Conservation (phyloP, 257 asterid species). For the Leonotis leonurus region DNA sequence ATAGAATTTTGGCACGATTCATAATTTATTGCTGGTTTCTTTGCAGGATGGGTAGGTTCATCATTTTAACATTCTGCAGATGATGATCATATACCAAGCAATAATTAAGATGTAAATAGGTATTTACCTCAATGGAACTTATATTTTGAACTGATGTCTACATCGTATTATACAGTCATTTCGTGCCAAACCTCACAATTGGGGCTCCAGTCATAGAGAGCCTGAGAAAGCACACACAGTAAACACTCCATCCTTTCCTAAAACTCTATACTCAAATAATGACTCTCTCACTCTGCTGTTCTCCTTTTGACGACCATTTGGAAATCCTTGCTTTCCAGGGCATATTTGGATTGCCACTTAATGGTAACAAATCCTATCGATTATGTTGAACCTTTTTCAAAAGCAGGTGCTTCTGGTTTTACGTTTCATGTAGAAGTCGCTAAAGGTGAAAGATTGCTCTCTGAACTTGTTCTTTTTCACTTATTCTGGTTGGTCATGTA, state of each 20-base stretch:
- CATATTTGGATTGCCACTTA: not conserved
- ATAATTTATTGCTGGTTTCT: not conserved
- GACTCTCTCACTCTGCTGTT: not conserved
- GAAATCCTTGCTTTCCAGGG: not conserved
- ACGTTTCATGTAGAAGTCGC: not conserved
- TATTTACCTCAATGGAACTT: not conserved
- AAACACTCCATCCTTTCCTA: slow-evolving; percentile 3
- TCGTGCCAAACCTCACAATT: slow-evolving; percentile 79
- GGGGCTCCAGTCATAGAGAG: slow-evolving; percentile 80
- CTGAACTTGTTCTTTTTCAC: not conserved
- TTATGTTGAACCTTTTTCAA: not conserved
- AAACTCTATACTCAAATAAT: not conserved
- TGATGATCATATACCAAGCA: slow-evolving; percentile 11
- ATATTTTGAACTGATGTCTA: not conserved
- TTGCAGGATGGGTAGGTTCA: slow-evolving; percentile 69
- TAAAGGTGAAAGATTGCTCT: slow-evolving; percentile 8
- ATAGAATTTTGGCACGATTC: not conserved
- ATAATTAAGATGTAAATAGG: not conserved
- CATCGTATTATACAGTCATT: slow-evolving; percentile 42
- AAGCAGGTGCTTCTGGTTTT: slow-evolving; percentile 1
- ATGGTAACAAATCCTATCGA: slow-evolving; percentile 2
- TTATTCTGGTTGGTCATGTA: not conserved
- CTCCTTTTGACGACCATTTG: not conserved
- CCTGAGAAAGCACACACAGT: slow-evolving; percentile 74
- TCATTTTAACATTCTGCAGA: not conserved